These are phyloP conservation scores for Atkinsonella texensis DNA, from an alignment of 2,329 filamentous ascomycete genomes.

Conservation along the genomic window DNA sequence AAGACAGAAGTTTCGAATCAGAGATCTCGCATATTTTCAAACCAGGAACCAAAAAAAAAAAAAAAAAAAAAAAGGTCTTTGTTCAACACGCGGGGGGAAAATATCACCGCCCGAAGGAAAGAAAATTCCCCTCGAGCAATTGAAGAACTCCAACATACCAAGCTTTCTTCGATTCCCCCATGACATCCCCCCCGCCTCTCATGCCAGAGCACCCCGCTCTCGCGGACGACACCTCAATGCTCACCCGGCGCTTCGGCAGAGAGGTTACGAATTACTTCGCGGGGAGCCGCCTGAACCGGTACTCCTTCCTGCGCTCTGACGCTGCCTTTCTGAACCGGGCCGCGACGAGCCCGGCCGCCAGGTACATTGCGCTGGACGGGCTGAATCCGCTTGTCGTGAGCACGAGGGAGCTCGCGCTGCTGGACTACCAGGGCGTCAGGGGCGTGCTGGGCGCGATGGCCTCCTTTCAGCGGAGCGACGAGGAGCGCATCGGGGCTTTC, in stretches of 20 bases:
- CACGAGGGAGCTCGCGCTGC: slow-evolving; percentile 52
- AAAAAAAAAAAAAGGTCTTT: too few relatives aligned
- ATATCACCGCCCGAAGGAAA: too few relatives aligned
- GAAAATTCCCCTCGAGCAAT: too few relatives aligned
- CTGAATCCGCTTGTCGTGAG: slow-evolving; percentile 57
- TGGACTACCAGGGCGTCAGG: slow-evolving; percentile 55
- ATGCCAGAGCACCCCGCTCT: slow-evolving; percentile 33
- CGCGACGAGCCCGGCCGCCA: slow-evolving; percentile 50
- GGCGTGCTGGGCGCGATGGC: slow-evolving; percentile 51
- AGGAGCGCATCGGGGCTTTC: slow-evolving; percentile 58
- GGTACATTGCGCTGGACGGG: slow-evolving; percentile 69
- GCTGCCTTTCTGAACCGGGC: slow-evolving; percentile 57
- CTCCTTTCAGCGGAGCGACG: slow-evolving; percentile 60
- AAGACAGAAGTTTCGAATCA: too few relatives aligned
- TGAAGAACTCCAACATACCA: too few relatives aligned
- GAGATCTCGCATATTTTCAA: too few relatives aligned
- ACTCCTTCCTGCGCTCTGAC: slow-evolving; percentile 66
- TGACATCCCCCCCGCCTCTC: slow-evolving; percentile 19
- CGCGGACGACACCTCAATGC: slow-evolving; percentile 47
- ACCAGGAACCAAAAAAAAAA: too few relatives aligned
- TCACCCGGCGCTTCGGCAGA: slow-evolving; percentile 65
- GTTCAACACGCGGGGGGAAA: too few relatives aligned
- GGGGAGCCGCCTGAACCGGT: slow-evolving; percentile 63
- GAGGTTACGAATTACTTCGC: slow-evolving; percentile 79
- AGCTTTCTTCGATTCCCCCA: neutral